A percentile compares a stretch with the other conserved stretches of the same genome.
Conservation (phyloP, 306 rosid species). For the Trifolium repens region DNA sequence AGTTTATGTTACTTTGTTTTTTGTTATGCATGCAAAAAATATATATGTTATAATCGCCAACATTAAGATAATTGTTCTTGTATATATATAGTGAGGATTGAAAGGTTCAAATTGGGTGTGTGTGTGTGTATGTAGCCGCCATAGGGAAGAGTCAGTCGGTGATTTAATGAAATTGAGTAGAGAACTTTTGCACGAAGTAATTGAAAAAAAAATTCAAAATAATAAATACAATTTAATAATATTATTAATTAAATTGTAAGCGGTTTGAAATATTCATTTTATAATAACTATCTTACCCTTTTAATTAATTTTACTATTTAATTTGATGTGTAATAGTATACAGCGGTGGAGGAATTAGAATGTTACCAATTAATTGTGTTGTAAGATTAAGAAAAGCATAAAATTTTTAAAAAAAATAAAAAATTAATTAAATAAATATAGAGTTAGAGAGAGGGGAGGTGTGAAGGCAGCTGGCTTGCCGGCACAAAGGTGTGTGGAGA, state of each 20-base stretch:
- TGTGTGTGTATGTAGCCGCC: constrained; percentile 38
- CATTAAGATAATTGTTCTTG: background rate
- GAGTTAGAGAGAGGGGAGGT: constrained; percentile 3
- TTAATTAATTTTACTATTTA: background rate
- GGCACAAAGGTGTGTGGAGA: constrained; percentile 36
- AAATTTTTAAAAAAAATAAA: too few species aligned
- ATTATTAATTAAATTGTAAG: background rate
- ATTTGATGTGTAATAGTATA: background rate
- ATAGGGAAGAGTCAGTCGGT: constrained; percentile 48
- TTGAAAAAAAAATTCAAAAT: background rate
- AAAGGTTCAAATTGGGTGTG: constrained; percentile 40
- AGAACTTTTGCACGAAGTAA: constrained; percentile 15
- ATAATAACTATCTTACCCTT: background rate
- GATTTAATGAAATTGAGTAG: constrained; percentile 21
- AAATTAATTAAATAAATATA: background rate
- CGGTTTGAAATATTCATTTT: constrained; percentile 42
- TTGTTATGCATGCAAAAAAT: constrained; percentile 20
- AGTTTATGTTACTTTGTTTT: background rate
- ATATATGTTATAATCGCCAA: background rate
- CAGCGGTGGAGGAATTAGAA: background rate
- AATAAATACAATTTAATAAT: background rate
- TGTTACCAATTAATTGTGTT: background rate
- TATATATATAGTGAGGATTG: constrained; percentile 25
- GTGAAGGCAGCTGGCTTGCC: constrained; percentile 32
- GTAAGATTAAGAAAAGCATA: background rate